phyloP scores from a whole-genome alignment of 2,329 filamentous ascomycete genomes.

The Nigrograna mackinnonii region DNA sequence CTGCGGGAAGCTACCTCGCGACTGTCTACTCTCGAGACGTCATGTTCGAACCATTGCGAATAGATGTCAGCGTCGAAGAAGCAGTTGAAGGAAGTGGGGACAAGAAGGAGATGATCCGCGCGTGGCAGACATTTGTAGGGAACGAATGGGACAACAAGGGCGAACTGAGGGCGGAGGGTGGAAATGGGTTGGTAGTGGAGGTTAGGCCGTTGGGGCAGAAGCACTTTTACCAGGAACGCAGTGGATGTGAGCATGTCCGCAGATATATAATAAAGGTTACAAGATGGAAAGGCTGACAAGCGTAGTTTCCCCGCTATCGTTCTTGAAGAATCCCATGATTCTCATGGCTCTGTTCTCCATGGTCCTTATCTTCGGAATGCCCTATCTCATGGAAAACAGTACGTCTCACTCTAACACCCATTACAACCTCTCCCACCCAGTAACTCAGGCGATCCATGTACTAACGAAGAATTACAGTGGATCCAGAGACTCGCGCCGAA shows the following conservation, averaged over 20 bases:
- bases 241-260: conserved; percentile 64
- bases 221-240: conserved; percentile 76
- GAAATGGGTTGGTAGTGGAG: conserved; percentile 58
- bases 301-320: conserved; percentile 74
- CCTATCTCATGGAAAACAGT: conserved; percentile 96
- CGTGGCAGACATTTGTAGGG: conserved; percentile 85
- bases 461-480: conserved; percentile 64
- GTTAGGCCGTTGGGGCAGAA: conserved; percentile 66
- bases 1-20: conserved; percentile 75
- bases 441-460: not conserved
- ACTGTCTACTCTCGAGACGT: conserved; percentile 77
- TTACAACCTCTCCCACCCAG: too few relatives aligned
- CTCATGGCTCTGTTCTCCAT: conserved; percentile 84
- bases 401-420: too few relatives aligned
- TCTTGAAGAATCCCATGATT: conserved; percentile 96
- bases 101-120: conserved; percentile 55
- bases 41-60: conserved; percentile 76
- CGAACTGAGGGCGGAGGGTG: conserved; percentile 55
- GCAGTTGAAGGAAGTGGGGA: conserved; percentile 31
- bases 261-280: too few relatives aligned
- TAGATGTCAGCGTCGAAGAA: conserved; percentile 64
- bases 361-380: conserved; percentile 86
- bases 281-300: too few relatives aligned
- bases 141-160: conserved; percentile 91
- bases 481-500: conserved; percentile 91